Evolutionary conservation across 2,329 filamentous ascomycete species (phyloP), one percentile per base, ranked within the genome.

Genomic region (Pseudovirgaria hyperparasitica): DNA sequence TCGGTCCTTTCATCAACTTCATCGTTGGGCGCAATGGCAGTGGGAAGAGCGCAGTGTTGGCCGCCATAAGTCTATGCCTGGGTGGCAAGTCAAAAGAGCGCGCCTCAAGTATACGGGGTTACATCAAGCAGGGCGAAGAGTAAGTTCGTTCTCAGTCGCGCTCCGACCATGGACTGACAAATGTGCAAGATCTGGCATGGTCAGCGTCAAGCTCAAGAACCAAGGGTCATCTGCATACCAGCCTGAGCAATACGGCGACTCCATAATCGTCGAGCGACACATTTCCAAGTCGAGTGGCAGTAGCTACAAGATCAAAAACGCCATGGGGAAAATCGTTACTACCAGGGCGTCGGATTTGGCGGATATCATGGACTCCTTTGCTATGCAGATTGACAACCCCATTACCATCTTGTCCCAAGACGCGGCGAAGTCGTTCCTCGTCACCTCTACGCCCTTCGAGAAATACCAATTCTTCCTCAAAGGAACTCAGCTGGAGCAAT

Each of bases 381-480:
- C 79, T 22, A 63, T 98, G 22, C 87, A 96, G 50, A 84, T 98
- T 31, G 87, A 96, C 47, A 98, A 98, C 41, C 90, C 90, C 1
- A 76, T 98, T 60, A 96, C 92, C 33, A 81, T 96, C 5, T 65
- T 98, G 11, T 93, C 86, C 1, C 90, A 98, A 52, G 90, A 98
- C 48, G 85, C 86, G 54, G 90, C 90, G 8, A 75, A 90, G 8
- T 81, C 92, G 32, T 98, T 98, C 43, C 67, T 98, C 22, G 92
- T 87, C 45, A 72, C 76, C 19, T 87, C 90, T 9, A 80, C 74
- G 3, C 72, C 85, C 1, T 61, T 70, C 4, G 76, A 87, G 33
- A 98, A 98, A 50, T 98, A 96, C 63, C 90, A 82, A 40, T 94
- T 94, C 45, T 98, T 98, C 47, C 70, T 93, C 33, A 84, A 86